Percentiles rank a stretch among this genome's conserved stretches.
Evolutionary conservation across 305 asterid genomes (phyloP).

Genomic region (Withania somnifera): DNA sequence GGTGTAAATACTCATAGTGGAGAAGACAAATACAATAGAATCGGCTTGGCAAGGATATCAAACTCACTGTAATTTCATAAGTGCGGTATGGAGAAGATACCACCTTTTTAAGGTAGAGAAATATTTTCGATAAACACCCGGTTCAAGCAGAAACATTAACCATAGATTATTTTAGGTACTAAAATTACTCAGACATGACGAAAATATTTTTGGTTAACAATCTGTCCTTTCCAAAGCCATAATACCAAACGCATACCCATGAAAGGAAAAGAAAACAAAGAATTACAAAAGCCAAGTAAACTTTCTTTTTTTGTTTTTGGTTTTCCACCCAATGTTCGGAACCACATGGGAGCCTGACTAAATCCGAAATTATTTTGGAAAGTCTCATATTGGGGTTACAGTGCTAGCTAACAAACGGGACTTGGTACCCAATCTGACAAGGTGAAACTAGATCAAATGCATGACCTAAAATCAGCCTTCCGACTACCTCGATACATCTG

Average conservation of each 20-base stretch:
- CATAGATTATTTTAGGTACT: not conserved
- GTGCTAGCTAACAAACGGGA: not conserved
- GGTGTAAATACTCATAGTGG: not conserved
- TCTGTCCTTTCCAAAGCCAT: not conserved
- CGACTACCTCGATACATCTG: not conserved
- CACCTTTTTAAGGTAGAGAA: no score
- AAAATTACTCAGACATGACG: no score
- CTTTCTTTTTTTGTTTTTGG: not conserved
- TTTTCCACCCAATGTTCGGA: not conserved
- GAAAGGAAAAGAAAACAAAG: not conserved
- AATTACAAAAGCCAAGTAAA: not conserved
- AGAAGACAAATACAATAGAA: not conserved
- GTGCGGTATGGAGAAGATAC: no score
- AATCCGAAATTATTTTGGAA: not conserved
- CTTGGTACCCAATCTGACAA: not conserved
- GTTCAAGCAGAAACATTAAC: not conserved
- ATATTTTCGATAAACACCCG: no score
- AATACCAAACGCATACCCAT: not conserved
- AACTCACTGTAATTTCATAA: no score
- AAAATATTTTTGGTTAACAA: not conserved
- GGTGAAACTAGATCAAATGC: not conserved
- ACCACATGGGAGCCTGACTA: not conserved
- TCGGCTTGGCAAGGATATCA: no score
- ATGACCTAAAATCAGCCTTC: not conserved
- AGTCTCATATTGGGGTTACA: not conserved